Evolutionary conservation across 1,284 basidiomycete genomes (phyloP).

Genomic region (Heliocybe sulcata): DNA sequence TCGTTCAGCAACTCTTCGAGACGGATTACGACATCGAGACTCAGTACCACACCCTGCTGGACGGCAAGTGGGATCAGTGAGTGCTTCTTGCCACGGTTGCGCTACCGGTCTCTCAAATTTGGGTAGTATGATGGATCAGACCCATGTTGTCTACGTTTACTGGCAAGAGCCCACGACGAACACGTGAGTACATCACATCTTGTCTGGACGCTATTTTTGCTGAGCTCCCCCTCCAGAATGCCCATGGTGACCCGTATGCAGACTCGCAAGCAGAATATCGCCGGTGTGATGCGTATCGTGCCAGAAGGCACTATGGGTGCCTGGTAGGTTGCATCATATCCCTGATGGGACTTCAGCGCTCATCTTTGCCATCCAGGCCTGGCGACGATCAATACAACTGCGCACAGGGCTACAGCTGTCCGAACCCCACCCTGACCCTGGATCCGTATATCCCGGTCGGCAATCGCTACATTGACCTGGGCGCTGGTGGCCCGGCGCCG

Average conservation of each 20-base stretch:
- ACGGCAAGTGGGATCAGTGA: constrained; percentile 58
- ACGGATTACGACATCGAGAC: constrained; percentile 50
- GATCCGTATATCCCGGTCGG: constrained; percentile 48
- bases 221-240: constrained; percentile 30
- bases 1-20: constrained; percentile 50
- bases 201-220: not conserved
- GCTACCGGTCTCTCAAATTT: constrained; percentile 3
- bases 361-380: constrained; percentile 31
- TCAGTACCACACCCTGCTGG: constrained; percentile 50
- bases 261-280: constrained; percentile 44
- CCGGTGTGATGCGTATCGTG: constrained; percentile 53
- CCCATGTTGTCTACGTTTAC: constrained; percentile 57
- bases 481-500: constrained; percentile 49
- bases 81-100: constrained; percentile 12
- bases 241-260: constrained; percentile 50
- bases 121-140: constrained; percentile 62
- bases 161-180: constrained; percentile 67
- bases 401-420: constrained; percentile 39
- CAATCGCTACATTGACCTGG: constrained; percentile 52
- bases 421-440: constrained; percentile 39
- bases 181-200: constrained; percentile 27
- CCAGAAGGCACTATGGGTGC: constrained; percentile 54
- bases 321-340: constrained; percentile 31
- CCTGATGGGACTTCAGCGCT: not conserved
- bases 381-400: constrained; percentile 57